A percentile compares a stretch with the other conserved stretches of the same genome.
phyloP scores from a whole-genome alignment of 352 stramenopile genomes.

The Phytopythium oedochilum region DNA sequence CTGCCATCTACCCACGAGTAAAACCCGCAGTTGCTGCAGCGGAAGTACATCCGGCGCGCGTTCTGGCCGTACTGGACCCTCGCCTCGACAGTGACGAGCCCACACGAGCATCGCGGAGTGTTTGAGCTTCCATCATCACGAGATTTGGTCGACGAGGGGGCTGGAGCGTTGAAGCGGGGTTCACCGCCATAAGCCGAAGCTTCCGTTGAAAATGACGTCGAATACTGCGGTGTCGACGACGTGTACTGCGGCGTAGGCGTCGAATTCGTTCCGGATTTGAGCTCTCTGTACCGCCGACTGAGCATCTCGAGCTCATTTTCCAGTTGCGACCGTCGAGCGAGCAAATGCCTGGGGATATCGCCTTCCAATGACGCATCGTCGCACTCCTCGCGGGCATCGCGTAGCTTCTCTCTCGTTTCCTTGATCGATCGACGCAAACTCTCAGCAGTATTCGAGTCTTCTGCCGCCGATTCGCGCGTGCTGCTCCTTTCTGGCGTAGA shows the following conservation, averaged over 20 bases:
- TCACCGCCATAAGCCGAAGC: slow-evolving; percentile 9
- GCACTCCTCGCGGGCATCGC: slow-evolving; percentile 68
- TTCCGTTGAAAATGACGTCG: slow-evolving; percentile 4
- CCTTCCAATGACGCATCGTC: slow-evolving; percentile 81
- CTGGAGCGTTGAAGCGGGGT: neutral
- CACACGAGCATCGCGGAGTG: slow-evolving; percentile 51
- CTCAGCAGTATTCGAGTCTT: slow-evolving; percentile 13
- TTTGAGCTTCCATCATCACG: slow-evolving; percentile 7
- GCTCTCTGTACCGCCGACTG: slow-evolving; percentile 55
- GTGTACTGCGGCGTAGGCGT: slow-evolving; percentile 3
- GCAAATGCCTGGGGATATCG: slow-evolving; percentile 52
- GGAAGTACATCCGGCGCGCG: slow-evolving; percentile 60
- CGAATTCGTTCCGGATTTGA: slow-evolving; percentile 24
- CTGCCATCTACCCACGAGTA: slow-evolving; percentile 60
- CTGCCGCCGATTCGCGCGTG: neutral
- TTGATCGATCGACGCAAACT: slow-evolving; percentile 51
- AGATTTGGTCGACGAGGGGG: slow-evolving; percentile 1
- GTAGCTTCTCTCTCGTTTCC: slow-evolving; percentile 52
- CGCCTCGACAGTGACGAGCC: slow-evolving; percentile 46
- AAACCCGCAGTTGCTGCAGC: slow-evolving; percentile 71
- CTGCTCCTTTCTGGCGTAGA: neutral
- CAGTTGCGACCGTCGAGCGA: slow-evolving; percentile 34
- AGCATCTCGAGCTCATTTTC: slow-evolving; percentile 58
- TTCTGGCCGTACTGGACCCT: slow-evolving; percentile 69
- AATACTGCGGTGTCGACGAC: neutral